These are phyloP conservation scores for Camillea tinctor DNA, from an alignment of 2,329 filamentous ascomycete species.

Conservation along the genomic window DNA sequence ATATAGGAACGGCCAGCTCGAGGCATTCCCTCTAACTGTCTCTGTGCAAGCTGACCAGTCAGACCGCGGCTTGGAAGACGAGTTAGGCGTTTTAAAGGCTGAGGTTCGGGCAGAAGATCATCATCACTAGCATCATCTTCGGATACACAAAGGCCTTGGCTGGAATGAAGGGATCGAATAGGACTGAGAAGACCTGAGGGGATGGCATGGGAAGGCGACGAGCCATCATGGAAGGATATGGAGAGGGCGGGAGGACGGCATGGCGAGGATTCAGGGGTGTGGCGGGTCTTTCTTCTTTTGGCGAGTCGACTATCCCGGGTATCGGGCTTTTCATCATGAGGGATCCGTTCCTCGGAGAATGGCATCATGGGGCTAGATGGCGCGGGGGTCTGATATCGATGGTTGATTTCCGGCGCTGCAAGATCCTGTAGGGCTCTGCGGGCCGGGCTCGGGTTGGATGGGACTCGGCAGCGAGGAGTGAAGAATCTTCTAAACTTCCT, in stretches of 20 bases:
- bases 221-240: conserved; percentile 7
- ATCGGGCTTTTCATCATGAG: conserved; percentile 19
- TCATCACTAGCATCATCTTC: conserved; percentile 36
- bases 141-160: conserved; percentile 30
- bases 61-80: conserved; percentile 37
- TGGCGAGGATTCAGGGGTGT: conserved; percentile 40
- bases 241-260: conserved; percentile 28
- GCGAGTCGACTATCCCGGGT: conserved; percentile 20
- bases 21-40: conserved; percentile 39
- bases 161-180: conserved; percentile 34
- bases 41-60: conserved; percentile 40
- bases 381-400: conserved; percentile 37
- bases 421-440: conserved; percentile 42
- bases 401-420: conserved; percentile 39
- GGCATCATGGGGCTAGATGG: conserved; percentile 40
- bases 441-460: conserved; percentile 37
- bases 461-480: conserved; percentile 45
- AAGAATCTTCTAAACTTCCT: conserved; percentile 55
- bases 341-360: conserved; percentile 25
- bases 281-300: conserved; percentile 40
- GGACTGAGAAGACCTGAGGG: conserved; percentile 37
- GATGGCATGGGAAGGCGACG: conserved; percentile 7
- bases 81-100: conserved; percentile 27
- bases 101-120: conserved; percentile 21
- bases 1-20: conserved; percentile 35